phyloP scores from a whole-genome alignment of 108 stramenopile genomes.

The Bacterosira constricta region DNA sequence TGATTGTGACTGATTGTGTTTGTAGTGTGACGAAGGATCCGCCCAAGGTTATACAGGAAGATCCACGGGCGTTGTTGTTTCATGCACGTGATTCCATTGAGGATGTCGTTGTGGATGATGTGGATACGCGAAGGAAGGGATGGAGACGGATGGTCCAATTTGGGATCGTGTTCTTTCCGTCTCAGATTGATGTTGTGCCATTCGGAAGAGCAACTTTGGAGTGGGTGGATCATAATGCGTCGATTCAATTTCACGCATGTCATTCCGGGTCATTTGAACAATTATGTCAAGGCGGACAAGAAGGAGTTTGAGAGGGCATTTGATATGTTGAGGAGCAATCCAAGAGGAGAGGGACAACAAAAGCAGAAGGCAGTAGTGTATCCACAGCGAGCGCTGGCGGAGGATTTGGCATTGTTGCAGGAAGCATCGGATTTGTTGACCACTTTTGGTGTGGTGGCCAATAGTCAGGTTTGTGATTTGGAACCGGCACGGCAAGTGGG shows the following conservation, averaged over 20 bases:
- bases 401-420: conserved; percentile 82
- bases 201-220: conserved; percentile 56
- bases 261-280: conserved; percentile 89
- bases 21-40: conserved; percentile 74
- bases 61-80: conserved; percentile 82
- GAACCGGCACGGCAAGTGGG: conserved; percentile 67
- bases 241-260: conserved; percentile 84
- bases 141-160: conserved; percentile 92
- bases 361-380: too few species aligned
- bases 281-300: conserved; percentile 62
- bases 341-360: conserved; percentile 28
- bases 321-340: conserved; percentile 64
- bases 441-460: conserved; percentile 63
- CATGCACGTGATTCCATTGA: conserved; percentile 84
- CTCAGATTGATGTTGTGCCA: conserved; percentile 78
- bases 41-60: conserved; percentile 79
- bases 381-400: conserved; percentile 70
- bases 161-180: conserved; percentile 91
- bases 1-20: conserved; percentile 88
- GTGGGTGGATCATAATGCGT: conserved; percentile 74
- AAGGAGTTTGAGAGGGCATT: conserved; percentile 85
- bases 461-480: conserved; percentile 80
- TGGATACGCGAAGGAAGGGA: conserved; percentile 67
- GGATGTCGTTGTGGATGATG: conserved; percentile 69
- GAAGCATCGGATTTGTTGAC: conserved; percentile 81